phyloP scores from a whole-genome alignment of 768 basidiomycete genomes.

The Leccinellum albellum region DNA sequence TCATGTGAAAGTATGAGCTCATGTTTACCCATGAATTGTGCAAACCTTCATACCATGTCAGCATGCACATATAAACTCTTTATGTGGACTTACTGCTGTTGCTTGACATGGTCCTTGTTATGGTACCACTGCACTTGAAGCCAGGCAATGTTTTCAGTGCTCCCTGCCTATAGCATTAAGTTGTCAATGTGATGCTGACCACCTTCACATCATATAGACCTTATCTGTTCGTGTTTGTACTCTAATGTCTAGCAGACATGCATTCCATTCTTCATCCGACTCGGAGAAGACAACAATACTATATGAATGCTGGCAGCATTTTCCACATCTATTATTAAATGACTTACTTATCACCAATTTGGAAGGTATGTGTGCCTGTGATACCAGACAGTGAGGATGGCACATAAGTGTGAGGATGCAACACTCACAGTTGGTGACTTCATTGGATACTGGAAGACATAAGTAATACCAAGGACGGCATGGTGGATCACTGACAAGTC shows the following conservation, averaged over 20 bases:
- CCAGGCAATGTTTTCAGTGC: background rate
- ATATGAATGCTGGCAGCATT: no score
- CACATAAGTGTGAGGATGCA: no score
- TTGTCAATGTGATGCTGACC: background rate
- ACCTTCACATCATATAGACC: background rate
- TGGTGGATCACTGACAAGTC: background rate
- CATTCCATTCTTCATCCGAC: background rate
- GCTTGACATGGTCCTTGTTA: background rate
- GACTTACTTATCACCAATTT: no score
- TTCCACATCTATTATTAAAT: no score
- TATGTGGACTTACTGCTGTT: background rate
- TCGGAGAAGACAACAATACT: background rate
- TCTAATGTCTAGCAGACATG: background rate
- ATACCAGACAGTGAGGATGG: no score
- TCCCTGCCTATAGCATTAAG: background rate
- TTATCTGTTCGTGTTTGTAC: background rate
- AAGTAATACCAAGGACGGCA: background rate
- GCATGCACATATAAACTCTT: background rate
- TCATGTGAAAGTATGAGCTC: background rate
- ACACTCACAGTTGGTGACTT: no score
- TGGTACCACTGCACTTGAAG: no score
- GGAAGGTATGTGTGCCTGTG: no score
- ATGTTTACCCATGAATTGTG: background rate
- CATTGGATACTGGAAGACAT: no score
- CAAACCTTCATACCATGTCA: background rate